These are phyloP conservation scores for Naganishia antarctica DNA, from an alignment of 768 basidiomycete species.

Conservation along the genomic window DNA sequence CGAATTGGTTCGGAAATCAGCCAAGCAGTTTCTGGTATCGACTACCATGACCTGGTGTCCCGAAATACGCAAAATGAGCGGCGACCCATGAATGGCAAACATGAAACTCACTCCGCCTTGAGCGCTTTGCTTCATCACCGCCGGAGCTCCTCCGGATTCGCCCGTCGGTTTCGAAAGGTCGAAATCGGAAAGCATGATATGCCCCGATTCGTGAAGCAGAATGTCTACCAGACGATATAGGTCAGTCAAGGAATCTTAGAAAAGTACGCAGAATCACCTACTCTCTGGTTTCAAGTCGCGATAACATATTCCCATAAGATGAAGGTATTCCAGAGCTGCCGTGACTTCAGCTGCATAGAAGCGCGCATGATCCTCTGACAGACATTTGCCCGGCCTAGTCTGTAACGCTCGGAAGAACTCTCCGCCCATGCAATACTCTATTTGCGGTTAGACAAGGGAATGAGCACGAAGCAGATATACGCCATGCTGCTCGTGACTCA, in stretches of 20 bases:
- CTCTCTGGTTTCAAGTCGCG: slow-evolving; percentile 99
- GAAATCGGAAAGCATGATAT: slow-evolving; percentile 99
- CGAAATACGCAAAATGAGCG: not conserved
- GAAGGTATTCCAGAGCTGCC: slow-evolving; percentile 94
- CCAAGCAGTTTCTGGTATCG: slow-evolving; percentile 95
- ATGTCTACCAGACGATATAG: slow-evolving; percentile 67
- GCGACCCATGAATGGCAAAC: slow-evolving; percentile 8
- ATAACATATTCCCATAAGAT: slow-evolving; percentile 99
- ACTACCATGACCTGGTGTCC: slow-evolving; percentile 72
- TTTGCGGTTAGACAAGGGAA: slow-evolving; percentile 16
- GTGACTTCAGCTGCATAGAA: slow-evolving; percentile 99
- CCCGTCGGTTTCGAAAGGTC: slow-evolving; percentile 94
- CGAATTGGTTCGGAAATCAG: slow-evolving; percentile 94
- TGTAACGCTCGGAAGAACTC: slow-evolving; percentile 98
- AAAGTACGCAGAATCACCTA: slow-evolving; percentile 53
- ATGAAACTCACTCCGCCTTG: slow-evolving; percentile 73
- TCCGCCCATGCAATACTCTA: slow-evolving; percentile 93
- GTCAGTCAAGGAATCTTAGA: too few relatives aligned
- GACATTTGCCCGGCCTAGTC: slow-evolving; percentile 90
- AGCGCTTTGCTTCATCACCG: slow-evolving; percentile 76
- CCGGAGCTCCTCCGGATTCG: slow-evolving; percentile 77
- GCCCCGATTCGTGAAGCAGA: slow-evolving; percentile 91
- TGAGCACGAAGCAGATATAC: not conserved
- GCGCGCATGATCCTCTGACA: slow-evolving; percentile 87
- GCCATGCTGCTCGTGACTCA: not conserved